A percentile compares a stretch with the other conserved stretches of the same genome.
These are phyloP conservation scores for Isatis lusitanica DNA, from an alignment of 441 rosid species.

Conservation along the genomic window DNA sequence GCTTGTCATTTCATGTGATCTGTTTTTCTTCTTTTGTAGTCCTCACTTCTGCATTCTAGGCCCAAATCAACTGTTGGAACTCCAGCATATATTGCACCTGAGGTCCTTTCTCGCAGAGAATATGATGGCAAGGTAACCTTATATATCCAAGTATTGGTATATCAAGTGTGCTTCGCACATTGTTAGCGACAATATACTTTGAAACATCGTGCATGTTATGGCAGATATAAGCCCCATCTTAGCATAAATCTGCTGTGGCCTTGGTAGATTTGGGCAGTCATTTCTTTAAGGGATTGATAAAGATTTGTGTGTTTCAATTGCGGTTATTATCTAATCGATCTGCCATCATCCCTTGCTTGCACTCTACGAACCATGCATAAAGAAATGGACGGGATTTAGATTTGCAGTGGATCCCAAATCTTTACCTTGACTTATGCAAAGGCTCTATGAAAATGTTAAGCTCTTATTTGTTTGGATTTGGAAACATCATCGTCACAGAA, in stretches of 20 bases:
- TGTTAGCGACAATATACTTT: background rate
- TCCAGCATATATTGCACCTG: slow-evolving; percentile 72
- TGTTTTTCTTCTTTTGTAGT: slow-evolving; percentile 40
- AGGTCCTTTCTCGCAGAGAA: slow-evolving; percentile 59
- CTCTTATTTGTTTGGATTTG: background rate
- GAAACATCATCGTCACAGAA: background rate
- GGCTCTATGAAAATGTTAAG: background rate
- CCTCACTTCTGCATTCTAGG: slow-evolving; percentile 62
- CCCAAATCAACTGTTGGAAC: slow-evolving; percentile 69
- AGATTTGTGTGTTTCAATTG: background rate
- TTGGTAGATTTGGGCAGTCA: background rate
- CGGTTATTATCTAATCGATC: background rate
- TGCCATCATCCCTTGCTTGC: background rate
- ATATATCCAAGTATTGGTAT: background rate
- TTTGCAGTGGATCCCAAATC: too few species aligned
- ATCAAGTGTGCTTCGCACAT: background rate
- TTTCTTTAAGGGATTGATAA: background rate
- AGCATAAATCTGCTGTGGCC: background rate
- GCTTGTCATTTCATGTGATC: background rate
- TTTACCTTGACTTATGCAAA: too few species aligned
- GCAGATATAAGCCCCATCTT: background rate
- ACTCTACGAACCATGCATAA: background rate
- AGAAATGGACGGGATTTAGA: background rate
- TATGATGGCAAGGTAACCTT: slow-evolving; percentile 67
- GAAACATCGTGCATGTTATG: background rate